Conservation (phyloP, 768 basidiomycete species). For the Rhodotorula babjevae region DNA sequence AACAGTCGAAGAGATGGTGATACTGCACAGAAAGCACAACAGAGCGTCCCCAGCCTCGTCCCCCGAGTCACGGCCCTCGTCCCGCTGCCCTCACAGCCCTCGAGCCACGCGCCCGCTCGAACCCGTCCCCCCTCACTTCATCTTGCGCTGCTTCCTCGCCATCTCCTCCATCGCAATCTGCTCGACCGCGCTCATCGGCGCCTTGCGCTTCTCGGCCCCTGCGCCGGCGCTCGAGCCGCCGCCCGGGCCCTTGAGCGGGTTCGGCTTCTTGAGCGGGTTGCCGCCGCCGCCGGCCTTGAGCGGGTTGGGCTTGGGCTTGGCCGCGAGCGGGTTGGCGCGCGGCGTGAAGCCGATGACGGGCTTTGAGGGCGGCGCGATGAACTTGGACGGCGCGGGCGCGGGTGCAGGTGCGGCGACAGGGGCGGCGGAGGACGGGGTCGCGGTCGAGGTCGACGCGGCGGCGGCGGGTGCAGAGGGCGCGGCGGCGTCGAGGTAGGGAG, state of each 20-base stretch:
- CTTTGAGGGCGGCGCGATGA: constrained; percentile 37
- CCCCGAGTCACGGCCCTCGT: too few species aligned
- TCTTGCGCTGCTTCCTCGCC: constrained; percentile 71
- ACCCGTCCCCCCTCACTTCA: background rate
- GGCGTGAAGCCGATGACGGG: constrained; percentile 39
- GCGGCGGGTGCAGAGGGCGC: background rate
- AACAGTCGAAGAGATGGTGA: too few species aligned
- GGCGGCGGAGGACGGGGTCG: constrained; percentile 7
- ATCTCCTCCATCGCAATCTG: constrained; percentile 72
- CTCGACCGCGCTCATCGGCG: constrained; percentile 75
- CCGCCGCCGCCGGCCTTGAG: constrained; percentile 45
- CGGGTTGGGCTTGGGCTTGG: constrained; percentile 57
- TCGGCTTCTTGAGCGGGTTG: constrained; percentile 25
- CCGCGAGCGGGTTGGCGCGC: constrained; percentile 35
- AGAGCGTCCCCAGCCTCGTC: too few species aligned
- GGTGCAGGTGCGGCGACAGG: background rate
- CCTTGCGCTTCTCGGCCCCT: constrained; percentile 42
- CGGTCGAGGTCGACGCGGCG: constrained; percentile 39
- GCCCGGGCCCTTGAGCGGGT: constrained; percentile 57
- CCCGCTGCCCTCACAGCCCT: too few species aligned
- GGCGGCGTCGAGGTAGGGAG: constrained; percentile 23
- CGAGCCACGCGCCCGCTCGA: too few species aligned
- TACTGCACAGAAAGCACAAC: too few species aligned
- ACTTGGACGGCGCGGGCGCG: constrained; percentile 13
- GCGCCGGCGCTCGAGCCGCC: constrained; percentile 40